Percentiles rank a stretch among this genome's conserved stretches.
These are phyloP conservation scores for Collybia nuda DNA, from an alignment of 768 basidiomycete genomes.

Conservation along the genomic window DNA sequence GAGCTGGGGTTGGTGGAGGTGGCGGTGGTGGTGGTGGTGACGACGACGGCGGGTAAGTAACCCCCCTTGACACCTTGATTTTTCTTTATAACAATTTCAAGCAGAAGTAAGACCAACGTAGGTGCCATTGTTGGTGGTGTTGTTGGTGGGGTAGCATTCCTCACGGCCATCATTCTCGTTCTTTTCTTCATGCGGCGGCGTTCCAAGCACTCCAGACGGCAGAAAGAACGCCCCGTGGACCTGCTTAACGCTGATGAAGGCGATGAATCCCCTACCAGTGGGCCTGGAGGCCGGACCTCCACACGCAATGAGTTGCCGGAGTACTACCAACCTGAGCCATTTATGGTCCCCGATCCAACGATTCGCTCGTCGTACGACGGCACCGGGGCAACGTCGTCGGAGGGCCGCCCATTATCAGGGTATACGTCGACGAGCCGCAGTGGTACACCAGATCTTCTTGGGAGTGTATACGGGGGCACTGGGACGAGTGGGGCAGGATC, in stretches of 20 bases:
- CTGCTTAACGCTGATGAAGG: constrained; percentile 66
- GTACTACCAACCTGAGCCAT: constrained; percentile 76
- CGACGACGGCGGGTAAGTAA: constrained; percentile 20
- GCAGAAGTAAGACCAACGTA: constrained; percentile 27
- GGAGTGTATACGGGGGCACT: constrained; percentile 16
- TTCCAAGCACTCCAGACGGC: constrained; percentile 24
- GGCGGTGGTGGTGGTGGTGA: constrained; percentile 25
- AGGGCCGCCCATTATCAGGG: constrained; percentile 36
- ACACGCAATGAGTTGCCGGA: constrained; percentile 56
- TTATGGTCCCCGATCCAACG: constrained; percentile 66
- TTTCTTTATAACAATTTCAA: neutral
- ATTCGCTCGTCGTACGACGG: constrained; percentile 25
- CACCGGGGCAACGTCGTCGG: constrained; percentile 20
- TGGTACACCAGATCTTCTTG: constrained; percentile 43
- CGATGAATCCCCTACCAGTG: constrained; percentile 33
- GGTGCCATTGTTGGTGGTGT: constrained; percentile 29
- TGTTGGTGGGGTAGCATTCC: constrained; percentile 19
- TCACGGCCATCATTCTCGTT: constrained; percentile 16
- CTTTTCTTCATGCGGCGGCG: constrained; percentile 22
- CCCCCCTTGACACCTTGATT: neutral
- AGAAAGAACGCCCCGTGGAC: constrained; percentile 64
- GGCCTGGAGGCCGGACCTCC: neutral
- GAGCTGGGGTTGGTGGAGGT: constrained; percentile 26
- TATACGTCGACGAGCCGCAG: constrained; percentile 41
- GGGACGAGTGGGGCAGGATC: constrained; percentile 13